Percentiles rank a stretch among this genome's conserved stretches.
These are phyloP conservation scores for Massariosphaeria phaeospora DNA, from an alignment of 495 filamentous ascomycete genomes.

Conservation along the genomic window DNA sequence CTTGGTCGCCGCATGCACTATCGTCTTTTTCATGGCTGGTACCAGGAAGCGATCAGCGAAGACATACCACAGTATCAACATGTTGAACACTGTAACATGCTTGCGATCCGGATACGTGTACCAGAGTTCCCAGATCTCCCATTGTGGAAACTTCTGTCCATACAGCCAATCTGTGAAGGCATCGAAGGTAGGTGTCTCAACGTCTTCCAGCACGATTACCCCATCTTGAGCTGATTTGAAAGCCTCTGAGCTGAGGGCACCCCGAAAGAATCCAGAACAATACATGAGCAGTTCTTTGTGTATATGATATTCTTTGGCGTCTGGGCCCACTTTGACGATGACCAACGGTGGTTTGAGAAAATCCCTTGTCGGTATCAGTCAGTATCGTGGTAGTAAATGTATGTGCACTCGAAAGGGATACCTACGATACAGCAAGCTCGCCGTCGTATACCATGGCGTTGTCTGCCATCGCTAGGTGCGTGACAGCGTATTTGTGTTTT, in stretches of 20 bases:
- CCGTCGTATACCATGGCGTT: no score
- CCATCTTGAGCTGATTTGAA: slow-evolving; percentile 4
- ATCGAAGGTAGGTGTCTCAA: slow-evolving; percentile 1
- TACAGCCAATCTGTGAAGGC: background rate
- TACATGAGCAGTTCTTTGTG: background rate
- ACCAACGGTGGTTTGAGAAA: slow-evolving; percentile 1
- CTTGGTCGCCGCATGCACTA: background rate
- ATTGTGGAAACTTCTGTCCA: background rate
- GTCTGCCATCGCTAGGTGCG: no score
- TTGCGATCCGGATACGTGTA: background rate
- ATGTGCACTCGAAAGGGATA: no score
- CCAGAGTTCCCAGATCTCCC: background rate
- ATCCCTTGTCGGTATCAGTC: no score
- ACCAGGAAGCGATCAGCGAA: slow-evolving; percentile 5
- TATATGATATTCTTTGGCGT: slow-evolving; percentile 1
- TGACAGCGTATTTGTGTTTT: no score
- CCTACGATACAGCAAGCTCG: no score
- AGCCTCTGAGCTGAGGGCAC: background rate
- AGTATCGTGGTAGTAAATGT: no score
- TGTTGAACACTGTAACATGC: background rate
- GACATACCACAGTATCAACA: background rate
- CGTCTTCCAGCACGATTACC: background rate
- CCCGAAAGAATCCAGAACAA: slow-evolving; percentile 2
- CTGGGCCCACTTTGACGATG: slow-evolving; percentile 5
- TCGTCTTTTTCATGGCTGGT: background rate